These are phyloP conservation scores for Pleurotus tuber-regium DNA, from an alignment of 768 basidiomycete species.

Conservation along the genomic window DNA sequence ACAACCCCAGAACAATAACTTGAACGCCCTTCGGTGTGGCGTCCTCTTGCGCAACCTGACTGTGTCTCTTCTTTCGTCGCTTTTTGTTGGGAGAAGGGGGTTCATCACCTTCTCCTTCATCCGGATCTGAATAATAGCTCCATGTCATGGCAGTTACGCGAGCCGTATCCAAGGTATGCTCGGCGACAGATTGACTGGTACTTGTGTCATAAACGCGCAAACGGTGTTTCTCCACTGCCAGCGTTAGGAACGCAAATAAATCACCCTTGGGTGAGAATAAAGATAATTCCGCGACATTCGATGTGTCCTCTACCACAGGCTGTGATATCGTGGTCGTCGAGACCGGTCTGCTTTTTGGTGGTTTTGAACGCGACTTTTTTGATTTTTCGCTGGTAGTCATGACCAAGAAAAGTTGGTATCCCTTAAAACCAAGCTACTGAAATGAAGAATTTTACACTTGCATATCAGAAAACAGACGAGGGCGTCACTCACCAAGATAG, in stretches of 20 bases:
- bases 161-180: constrained; percentile 53
- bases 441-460: constrained; percentile 2
- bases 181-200: constrained; percentile 53
- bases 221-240: constrained; percentile 71
- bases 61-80: constrained; percentile 48
- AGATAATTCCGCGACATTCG: constrained; percentile 41
- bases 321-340: constrained; percentile 57
- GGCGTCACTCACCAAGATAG: background rate
- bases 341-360: constrained; percentile 47
- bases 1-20: constrained; percentile 56
- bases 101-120: constrained; percentile 20
- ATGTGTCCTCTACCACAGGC: constrained; percentile 47
- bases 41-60: constrained; percentile 20
- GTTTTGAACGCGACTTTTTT: constrained; percentile 54
- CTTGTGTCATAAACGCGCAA: constrained; percentile 61
- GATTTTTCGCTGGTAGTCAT: constrained; percentile 47
- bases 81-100: constrained; percentile 46
- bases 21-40: constrained; percentile 23
- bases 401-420: too few relatives aligned
- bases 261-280: constrained; percentile 58
- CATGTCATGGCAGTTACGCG: constrained; percentile 56
- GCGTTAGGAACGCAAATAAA: constrained; percentile 59
- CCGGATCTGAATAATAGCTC: constrained; percentile 35
- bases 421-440: background rate
- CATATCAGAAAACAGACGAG: constrained; percentile 7